phyloP scores from a whole-genome alignment of 83 land plant genomes.

The Picea abies region DNA sequence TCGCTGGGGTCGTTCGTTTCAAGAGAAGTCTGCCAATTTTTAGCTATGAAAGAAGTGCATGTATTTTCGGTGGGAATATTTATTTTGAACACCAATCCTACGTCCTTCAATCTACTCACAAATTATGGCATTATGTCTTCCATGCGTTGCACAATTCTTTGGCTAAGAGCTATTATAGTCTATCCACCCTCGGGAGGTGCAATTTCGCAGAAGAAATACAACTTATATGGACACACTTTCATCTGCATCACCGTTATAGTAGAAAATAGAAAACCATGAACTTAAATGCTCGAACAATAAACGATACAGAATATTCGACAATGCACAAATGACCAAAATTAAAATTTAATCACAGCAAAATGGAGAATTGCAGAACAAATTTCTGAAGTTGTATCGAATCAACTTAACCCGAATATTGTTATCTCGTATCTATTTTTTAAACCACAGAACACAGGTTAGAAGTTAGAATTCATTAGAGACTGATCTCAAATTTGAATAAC shows the following conservation, averaged over 20 bases:
- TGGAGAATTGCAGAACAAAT: no score
- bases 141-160: background rate
- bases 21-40: background rate
- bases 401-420: no score
- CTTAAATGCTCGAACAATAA: no score
- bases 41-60: background rate
- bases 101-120: background rate
- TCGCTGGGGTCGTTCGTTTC: background rate
- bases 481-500: no score
- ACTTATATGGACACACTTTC: conserved; percentile 6
- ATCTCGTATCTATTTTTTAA: no score
- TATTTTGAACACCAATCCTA: conserved; percentile 5
- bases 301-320: no score
- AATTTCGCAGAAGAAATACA: background rate
- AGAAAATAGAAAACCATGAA: no score
- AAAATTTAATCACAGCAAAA: no score
- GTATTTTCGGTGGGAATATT: background rate
- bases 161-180: background rate
- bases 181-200: background rate
- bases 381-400: no score
- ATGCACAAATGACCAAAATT: no score
- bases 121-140: background rate
- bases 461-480: no score
- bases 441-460: no score
- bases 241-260: background rate